A percentile compares a stretch with the other conserved stretches of the same genome.
Conservation (phyloP, 192 early-diverging fungal genomes). For the Cladochytrium replicatum region DNA sequence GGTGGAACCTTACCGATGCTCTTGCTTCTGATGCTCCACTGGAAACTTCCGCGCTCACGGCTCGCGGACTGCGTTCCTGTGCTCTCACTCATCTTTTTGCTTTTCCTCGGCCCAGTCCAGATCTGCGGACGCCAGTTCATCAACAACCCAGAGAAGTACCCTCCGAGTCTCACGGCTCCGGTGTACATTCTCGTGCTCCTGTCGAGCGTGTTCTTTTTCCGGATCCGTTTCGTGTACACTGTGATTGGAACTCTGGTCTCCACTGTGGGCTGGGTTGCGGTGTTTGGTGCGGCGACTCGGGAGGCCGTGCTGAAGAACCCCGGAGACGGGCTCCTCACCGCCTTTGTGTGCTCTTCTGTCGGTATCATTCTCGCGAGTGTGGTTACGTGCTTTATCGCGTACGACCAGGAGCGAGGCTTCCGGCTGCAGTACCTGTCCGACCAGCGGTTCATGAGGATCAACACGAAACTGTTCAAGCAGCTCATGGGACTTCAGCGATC, state of each 20-base stretch:
- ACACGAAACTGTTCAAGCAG: constrained; percentile 35
- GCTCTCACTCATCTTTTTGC: constrained; percentile 21
- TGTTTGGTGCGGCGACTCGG: constrained; percentile 12
- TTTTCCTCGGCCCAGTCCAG: constrained; percentile 31
- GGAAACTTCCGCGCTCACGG: too few species aligned
- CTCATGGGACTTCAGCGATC: constrained; percentile 31
- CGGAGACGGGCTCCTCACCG: not conserved
- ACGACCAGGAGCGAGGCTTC: constrained; percentile 30
- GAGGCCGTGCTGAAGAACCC: constrained; percentile 5
- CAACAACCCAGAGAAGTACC: constrained; percentile 4
- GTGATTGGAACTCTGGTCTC: constrained; percentile 21
- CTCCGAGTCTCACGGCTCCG: constrained; percentile 29
- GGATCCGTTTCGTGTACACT: constrained; percentile 33
- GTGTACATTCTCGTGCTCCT: constrained; percentile 36
- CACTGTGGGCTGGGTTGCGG: constrained; percentile 26
- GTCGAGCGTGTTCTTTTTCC: constrained; percentile 32
- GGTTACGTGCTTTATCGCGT: constrained; percentile 31
- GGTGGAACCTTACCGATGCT: constrained; percentile 2
- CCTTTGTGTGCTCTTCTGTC: constrained; percentile 21
- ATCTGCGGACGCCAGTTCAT: constrained; percentile 29
- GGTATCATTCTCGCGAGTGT: constrained; percentile 25
- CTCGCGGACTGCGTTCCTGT: constrained; percentile 6
- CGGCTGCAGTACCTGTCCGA: constrained; percentile 39
- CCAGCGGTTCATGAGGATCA: constrained; percentile 31
- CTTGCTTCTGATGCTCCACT: not conserved